These are phyloP conservation scores for Aspergillus novoparasiticus DNA, from an alignment of 2,329 filamentous ascomycete species.

Conservation along the genomic window DNA sequence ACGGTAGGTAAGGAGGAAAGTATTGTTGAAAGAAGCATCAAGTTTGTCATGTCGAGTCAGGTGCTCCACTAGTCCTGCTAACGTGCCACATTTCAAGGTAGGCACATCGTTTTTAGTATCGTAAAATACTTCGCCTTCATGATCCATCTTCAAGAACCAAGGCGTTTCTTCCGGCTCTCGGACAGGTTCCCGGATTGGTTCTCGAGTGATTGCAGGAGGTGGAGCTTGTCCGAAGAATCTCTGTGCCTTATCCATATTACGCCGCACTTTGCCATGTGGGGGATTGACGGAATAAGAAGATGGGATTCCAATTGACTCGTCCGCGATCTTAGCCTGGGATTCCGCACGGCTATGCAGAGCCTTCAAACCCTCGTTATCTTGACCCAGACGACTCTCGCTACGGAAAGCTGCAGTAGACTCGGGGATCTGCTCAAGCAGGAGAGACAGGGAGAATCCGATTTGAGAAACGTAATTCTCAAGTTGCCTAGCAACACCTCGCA, in stretches of 20 bases:
- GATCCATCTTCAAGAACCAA: conserved; percentile 81
- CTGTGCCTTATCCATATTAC: conserved; percentile 50
- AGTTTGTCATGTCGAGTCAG: conserved; percentile 94
- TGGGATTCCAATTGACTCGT: conserved; percentile 48
- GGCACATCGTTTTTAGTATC: conserved; percentile 77
- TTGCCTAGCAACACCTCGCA: conserved; percentile 74
- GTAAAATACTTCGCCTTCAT: conserved; percentile 86
- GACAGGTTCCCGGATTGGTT: conserved; percentile 44
- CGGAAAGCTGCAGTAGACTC: conserved; percentile 53
- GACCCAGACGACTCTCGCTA: conserved; percentile 39
- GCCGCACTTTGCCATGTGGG: conserved; percentile 42
- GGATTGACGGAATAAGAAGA: conserved; percentile 44
- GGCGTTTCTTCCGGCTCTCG: conserved; percentile 73
- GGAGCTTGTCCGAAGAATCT: conserved; percentile 52
- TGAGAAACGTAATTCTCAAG: conserved; percentile 86
- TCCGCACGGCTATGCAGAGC: conserved; percentile 32
- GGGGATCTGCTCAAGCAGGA: conserved; percentile 80
- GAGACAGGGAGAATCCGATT: conserved; percentile 82
- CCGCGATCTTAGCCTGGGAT: conserved; percentile 40
- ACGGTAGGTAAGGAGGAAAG: conserved; percentile 92
- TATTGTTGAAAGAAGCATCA: conserved; percentile 95
- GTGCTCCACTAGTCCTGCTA: conserved; percentile 89
- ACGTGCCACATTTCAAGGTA: conserved; percentile 82
- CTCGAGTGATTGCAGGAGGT: conserved; percentile 42
- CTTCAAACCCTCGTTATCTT: conserved; percentile 29